Base-by-base conservation (phyloP, 1,139 yeast species). In the Taphrina wiesneri region DNA sequence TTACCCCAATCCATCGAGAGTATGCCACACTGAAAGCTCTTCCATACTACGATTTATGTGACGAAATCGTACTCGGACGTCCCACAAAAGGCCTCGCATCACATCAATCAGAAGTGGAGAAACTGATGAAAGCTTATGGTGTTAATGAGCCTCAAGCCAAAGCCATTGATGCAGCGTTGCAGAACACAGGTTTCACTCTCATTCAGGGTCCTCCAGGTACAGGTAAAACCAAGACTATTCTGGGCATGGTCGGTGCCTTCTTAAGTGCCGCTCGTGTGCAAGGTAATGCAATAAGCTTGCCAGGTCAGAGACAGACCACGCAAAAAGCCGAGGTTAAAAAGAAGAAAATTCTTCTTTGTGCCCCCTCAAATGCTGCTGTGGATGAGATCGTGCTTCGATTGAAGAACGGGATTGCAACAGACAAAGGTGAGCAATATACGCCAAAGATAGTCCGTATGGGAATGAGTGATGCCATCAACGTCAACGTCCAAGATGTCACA, bases 161-260 rank as follows among this genome's bases (percentile, higher is more conserved):
- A 56, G 99, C 99, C 0, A 89, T 93, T 67, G 80, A 86, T 36
- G 90, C 92, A 0, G 83, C 97, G 0, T 84, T 85, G 56, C 75
- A 79, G 30, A 81, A 83, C 7, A 80, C 79, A 1, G 99, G 99
- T 0, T 90, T 95, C 74, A 87, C 96, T 0, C 80, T 93, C 63
- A 91, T 93, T 75, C 99, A 93, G 77, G 99, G 99, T 68, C 97
- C 97, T 0, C 97, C 97, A 0, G 97, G 97, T 77, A 93, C 99
- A 0, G 99, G 99, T 79, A 95, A 95, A 75, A 95, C 99, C 0
- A 95, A 93, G 74, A 95, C 99, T 0, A 93, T 95, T 78, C 76
- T 95, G 52, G 97, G 97, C 28, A 87, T 93, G 66, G 85, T 93
- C 52, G 97, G 98, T 0, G 85, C 90, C 67, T 84, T 86, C 67